Percentiles rank a stretch among this genome's conserved stretches.
Conservation (phyloP, 2,329 filamentous ascomycete species). For the Colletotrichum ledebouriae region DNA sequence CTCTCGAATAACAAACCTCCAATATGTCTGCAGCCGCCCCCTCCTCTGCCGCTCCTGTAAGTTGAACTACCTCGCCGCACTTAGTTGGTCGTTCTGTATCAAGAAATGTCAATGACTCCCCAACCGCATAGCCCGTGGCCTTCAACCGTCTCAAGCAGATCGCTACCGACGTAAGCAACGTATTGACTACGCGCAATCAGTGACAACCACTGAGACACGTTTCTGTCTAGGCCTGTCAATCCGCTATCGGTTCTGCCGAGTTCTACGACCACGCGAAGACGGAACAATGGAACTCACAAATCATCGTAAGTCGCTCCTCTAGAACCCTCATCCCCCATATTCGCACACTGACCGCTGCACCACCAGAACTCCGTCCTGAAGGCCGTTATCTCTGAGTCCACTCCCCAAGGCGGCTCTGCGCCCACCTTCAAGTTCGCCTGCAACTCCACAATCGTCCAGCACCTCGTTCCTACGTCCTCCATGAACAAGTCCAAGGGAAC, state of each 20-base stretch:
- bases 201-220: constrained; percentile 40
- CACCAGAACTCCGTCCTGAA: constrained; percentile 82
- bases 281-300: constrained; percentile 88
- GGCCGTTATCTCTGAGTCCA: constrained; percentile 81
- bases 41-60: constrained; percentile 30
- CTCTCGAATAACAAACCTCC: constrained; percentile 15
- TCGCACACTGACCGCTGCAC: constrained; percentile 17
- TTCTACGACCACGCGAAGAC: constrained; percentile 91
- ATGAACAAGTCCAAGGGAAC: constrained; percentile 72
- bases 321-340: neutral
- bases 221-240: constrained; percentile 79
- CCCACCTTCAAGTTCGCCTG: constrained; percentile 92
- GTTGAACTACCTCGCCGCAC: constrained; percentile 2
- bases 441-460: constrained; percentile 98
- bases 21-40: constrained; percentile 32
- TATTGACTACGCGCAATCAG: neutral
- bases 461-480: constrained; percentile 78
- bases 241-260: constrained; percentile 78
- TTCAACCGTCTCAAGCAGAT: constrained; percentile 86
- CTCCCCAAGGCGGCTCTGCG: constrained; percentile 66
- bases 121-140: constrained; percentile 74
- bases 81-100: neutral
- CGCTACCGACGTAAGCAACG: constrained; percentile 78
- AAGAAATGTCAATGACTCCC: neutral
- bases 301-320: constrained; percentile 76